Evolutionary conservation across 108 stramenopile genomes (phyloP), one percentile per base, ranked within the genome.

Genomic region (Stephanodiscus triporus): DNA sequence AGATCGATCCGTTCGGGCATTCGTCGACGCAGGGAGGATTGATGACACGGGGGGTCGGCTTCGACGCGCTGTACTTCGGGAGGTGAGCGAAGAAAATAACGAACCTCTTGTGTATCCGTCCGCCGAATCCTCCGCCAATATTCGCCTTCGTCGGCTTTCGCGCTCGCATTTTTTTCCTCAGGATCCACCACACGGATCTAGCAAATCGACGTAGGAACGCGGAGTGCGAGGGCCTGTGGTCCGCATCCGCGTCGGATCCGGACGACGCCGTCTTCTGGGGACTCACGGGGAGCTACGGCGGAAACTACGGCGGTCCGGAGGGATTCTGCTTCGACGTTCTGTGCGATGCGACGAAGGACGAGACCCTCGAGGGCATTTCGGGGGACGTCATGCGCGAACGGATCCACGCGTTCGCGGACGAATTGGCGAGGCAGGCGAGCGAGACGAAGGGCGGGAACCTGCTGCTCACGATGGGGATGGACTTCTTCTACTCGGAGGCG

Each of bases 1-100:
- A 98, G 74, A 82, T 97, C 29, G 98, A 99, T 87, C 98, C 98
- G 14, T 99, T 99, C 73, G 98, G 98, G 0, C 98, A 99, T 82
- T 93, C 93, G 16, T 78, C 93, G 26, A 91, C 97, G 5, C 97
- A 99, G 65, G 93, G 92, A 9, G 89, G 90, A 43, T 72, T 96
- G 56, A 67, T 99, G 67, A 84, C 93, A 9, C 69, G 68, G 6
- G 75, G 85, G 56, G 80, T 90, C 30, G 98, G 98, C 2, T 96
- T 97, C 54, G 87, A 97, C 65, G 95, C 96, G 0, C 51, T 99
- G 7, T 99, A 91, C 78, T 95, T 96, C 78, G 97, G 96, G 6
- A 87, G 48, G 48, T 49, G 19, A 49, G 48, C 48, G 48, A 16
- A 16, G 2, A 3, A 49, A 49, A 2, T 2, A 19, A 19, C 16